Conservation (phyloP, 1,284 basidiomycete species). For the Heliocybe sulcata region DNA sequence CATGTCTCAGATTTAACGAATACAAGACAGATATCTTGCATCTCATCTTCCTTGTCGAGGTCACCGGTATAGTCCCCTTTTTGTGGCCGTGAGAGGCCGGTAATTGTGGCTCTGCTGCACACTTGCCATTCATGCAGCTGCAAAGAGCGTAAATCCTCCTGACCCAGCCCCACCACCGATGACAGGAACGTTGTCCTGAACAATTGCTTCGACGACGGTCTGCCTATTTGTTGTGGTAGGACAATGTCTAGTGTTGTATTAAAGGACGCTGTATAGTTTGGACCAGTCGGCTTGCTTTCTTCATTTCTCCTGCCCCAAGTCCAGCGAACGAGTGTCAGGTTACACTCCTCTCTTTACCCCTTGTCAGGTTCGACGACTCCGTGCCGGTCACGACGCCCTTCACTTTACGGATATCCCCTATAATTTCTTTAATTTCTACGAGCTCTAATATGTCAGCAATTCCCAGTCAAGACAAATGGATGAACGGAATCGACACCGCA, state of each 20-base stretch:
- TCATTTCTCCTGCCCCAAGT: background rate
- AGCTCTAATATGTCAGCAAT: background rate
- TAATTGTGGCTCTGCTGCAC: background rate
- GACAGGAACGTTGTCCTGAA: background rate
- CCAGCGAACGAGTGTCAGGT: background rate
- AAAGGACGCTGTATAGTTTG: background rate
- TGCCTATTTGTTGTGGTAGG: background rate
- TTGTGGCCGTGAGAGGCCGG: background rate
- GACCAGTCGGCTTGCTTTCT: background rate
- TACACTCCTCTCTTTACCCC: background rate
- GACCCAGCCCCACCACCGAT: background rate
- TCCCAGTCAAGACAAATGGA: background rate
- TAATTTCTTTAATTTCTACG: background rate
- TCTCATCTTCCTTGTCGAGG: background rate
- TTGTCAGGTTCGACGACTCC: background rate
- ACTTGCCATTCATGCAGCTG: background rate
- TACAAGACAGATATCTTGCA: background rate
- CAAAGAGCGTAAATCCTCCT: background rate
- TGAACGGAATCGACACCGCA: background rate
- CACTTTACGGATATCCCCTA: slow-evolving; percentile 8
- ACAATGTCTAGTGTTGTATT: background rate
- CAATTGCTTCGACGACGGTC: background rate
- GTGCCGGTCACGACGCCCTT: background rate
- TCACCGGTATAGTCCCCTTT: background rate
- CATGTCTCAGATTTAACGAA: background rate